Evolutionary conservation across 23 red algal genomes (phyloP), one percentile per base, ranked within the genome.

Genomic region (Cyanidioschyzon merolae): DNA sequence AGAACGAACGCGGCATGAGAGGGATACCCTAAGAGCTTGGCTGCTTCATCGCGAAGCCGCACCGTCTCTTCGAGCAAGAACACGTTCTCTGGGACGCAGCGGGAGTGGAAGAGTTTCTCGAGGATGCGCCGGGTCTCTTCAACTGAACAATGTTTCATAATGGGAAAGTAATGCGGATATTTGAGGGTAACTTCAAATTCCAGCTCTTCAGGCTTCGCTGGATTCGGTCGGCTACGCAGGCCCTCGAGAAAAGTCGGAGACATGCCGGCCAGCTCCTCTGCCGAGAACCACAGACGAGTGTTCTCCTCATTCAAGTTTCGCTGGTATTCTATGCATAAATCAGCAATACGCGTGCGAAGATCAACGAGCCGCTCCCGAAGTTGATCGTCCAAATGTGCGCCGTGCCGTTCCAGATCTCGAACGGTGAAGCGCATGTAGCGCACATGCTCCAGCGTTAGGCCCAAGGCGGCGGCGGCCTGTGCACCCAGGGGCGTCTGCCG

Each of bases 271-370:
- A 71, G 29, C 29, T 71, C n/a, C n/a, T 71, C 63, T 7, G 63
- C 63, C 7, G n/a, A 7, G 63, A 71, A 71, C 63, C 63, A 71
- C 29, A 71, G n/a, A 32, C 63, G 63, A 7, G 63, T 71, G 29
- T 71, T 35, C 63, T 71, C 63, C 32, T 71, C 63, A 32, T 71
- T 71, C n/a, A 71, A 27, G 29, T 71, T 71, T 7, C 63, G 12
- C 30, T 71, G 63, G 29, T 71, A 71, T 71, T 71, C 63, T 3
- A 71, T 71, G 63, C 63, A 71, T 32, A 71, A 71, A 27, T 71
- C 63, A 27, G 63, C 21, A 35, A 71, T 71, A 32, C 63, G 63
- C 12, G 63, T 27, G 63, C 63, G 63, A 7, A 71, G 63, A 7
- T 25, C 63, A 3, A 71, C 63, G 3, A 71, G 30, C 12, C 63